These are phyloP conservation scores for Leccinum imitatum DNA, from an alignment of 768 basidiomycete species.

Conservation along the genomic window DNA sequence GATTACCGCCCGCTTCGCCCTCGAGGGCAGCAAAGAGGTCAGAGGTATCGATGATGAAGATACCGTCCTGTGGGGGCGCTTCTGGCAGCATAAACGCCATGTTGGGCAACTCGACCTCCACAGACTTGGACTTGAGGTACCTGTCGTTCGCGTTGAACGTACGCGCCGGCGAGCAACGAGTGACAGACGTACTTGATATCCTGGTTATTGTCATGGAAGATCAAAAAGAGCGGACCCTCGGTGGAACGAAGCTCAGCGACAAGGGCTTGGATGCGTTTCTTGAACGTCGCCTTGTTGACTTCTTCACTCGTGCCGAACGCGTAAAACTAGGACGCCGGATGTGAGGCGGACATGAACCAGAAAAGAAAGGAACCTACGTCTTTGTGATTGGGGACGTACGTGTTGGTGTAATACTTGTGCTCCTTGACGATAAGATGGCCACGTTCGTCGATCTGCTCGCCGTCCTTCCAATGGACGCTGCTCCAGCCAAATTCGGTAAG, in stretches of 20 bases:
- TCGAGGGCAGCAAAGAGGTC: constrained; percentile 75
- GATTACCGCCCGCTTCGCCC: constrained; percentile 54
- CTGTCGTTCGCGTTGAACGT: constrained; percentile 34
- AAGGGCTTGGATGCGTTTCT: constrained; percentile 48
- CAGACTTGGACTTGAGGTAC: constrained; percentile 47
- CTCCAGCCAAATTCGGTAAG: constrained; percentile 88
- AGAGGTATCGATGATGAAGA: constrained; percentile 71
- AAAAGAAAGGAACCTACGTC: constrained; percentile 39
- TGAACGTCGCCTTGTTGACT: constrained; percentile 52
- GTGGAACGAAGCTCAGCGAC: constrained; percentile 37
- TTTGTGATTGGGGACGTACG: constrained; percentile 62
- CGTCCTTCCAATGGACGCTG: constrained; percentile 54
- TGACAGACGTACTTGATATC: constrained; percentile 63
- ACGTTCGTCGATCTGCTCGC: constrained; percentile 43
- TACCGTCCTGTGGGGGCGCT: constrained; percentile 45
- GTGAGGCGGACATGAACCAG: not conserved
- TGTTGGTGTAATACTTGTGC: constrained; percentile 55
- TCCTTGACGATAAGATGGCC: constrained; percentile 70
- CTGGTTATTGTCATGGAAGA: constrained; percentile 77
- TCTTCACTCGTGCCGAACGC: constrained; percentile 62
- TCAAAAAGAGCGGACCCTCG: constrained; percentile 65
- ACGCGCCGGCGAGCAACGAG: not conserved
- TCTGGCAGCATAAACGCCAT: constrained; percentile 61
- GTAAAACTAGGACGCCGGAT: constrained; percentile 49
- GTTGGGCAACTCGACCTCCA: constrained; percentile 54